A percentile compares a stretch with the other conserved stretches of the same genome.
phyloP scores from a whole-genome alignment of 192 early-diverging fungal species.

The Coemansia sp. region DNA sequence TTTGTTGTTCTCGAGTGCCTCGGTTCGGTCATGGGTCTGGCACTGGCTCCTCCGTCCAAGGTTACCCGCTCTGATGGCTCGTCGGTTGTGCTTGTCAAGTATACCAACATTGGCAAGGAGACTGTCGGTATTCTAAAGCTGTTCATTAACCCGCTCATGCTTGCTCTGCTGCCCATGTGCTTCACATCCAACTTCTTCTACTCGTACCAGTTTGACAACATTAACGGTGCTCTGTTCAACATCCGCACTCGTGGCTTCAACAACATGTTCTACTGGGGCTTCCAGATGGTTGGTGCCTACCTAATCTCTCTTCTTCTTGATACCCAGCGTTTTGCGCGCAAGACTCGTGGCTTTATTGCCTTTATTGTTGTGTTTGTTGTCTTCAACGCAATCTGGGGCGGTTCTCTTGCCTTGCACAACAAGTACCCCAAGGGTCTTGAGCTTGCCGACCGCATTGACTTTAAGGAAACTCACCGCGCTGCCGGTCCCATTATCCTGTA shows the following conservation, averaged over 20 bases:
- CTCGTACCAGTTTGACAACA: slow-evolving; percentile 61
- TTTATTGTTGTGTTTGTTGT: slow-evolving; percentile 35
- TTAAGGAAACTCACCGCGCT: slow-evolving; percentile 39
- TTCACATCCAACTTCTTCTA: slow-evolving; percentile 59
- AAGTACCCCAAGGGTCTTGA: slow-evolving; percentile 19
- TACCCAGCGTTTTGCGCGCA: slow-evolving; percentile 49
- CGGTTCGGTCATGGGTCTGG: slow-evolving; percentile 55
- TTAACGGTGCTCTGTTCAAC: slow-evolving; percentile 63
- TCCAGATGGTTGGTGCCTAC: slow-evolving; percentile 65
- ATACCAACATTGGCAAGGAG: slow-evolving; percentile 61
- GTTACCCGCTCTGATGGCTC: slow-evolving; percentile 63
- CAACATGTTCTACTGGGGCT: slow-evolving; percentile 67
- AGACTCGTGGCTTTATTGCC: slow-evolving; percentile 56
- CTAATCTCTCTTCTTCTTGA: slow-evolving; percentile 63
- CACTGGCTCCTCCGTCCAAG: slow-evolving; percentile 55
- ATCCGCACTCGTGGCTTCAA: slow-evolving; percentile 66
- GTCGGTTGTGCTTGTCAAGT: slow-evolving; percentile 58
- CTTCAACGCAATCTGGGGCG: slow-evolving; percentile 56
- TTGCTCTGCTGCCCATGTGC: slow-evolving; percentile 64
- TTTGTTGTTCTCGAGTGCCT: slow-evolving; percentile 68
- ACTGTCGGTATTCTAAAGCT: slow-evolving; percentile 53
- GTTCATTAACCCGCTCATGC: slow-evolving; percentile 62
- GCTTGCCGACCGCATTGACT: slow-evolving; percentile 19
- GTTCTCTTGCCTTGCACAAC: slow-evolving; percentile 56
- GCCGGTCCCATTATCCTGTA: slow-evolving; percentile 61